Base-by-base conservation (phyloP, 2,329 filamentous ascomycete species). In the Paracoccidioides brasiliensis region DNA sequence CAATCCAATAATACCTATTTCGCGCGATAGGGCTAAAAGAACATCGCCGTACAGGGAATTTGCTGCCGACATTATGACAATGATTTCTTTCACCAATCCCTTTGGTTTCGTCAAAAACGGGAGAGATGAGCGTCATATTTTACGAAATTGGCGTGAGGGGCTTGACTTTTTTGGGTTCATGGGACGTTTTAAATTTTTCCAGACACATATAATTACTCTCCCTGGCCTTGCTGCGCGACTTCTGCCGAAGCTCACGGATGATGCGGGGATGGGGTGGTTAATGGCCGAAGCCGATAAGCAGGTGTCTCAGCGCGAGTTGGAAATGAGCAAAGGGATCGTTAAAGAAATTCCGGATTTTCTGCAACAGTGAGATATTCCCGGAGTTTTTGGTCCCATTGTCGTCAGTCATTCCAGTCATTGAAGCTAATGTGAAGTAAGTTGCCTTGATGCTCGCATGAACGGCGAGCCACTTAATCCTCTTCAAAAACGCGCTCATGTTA, bases 51-150 rank as follows among this genome's bases (percentile, higher is more conserved):
- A 38, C 12, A 64, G 63, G 15, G 65, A 73, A 56, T 74, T 72
- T 57, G 70, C 71, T 2, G 69, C 70, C 3, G 72, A 74, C 49
- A 67, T 72, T 43, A 70, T 74, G 66, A 69, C 67, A 6, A 69
- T 70, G 64, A 63, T 74, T 7, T 65, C 64, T 2, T 74, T 74
- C 56, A 63, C 60, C 3, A 49, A 66, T 3, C 62, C 70, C 3
- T 74, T 70, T 63, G 71, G 71, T 0, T 70, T 70, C 53, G 67
- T 74, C 12, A 55, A 64, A 57, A 70, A 72, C 48, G 64, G 68
- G 55, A 64, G 68, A 30, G 72, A 74, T 59, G 70, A 73, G 56
- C 65, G 67, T 32, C 57, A 60, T 12, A 64, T 73, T 22, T 60
- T 73, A 10, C 54, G 52, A 9, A 69, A 68, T 50, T 73, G 69